These are phyloP conservation scores for Stagonosporopsis cucurbitacearum DNA, from an alignment of 2,329 filamentous ascomycete species.

Conservation along the genomic window DNA sequence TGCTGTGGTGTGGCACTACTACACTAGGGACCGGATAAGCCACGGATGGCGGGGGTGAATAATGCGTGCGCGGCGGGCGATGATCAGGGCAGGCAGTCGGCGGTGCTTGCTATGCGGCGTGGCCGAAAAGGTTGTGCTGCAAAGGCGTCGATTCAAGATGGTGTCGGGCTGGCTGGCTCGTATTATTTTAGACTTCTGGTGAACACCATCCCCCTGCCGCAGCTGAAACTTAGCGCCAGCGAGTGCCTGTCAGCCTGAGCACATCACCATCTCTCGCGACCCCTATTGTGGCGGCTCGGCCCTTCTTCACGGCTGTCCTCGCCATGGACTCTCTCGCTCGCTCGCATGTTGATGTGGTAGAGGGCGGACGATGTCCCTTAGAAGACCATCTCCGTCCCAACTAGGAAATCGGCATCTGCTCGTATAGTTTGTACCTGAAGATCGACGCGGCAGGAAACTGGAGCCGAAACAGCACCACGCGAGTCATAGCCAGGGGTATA, in stretches of 20 bases:
- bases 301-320: constrained; percentile 6
- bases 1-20: constrained; percentile 5
- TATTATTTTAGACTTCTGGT: constrained; percentile 8
- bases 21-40: constrained; percentile 5
- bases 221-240: constrained; percentile 18
- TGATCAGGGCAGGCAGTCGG: constrained; percentile 1
- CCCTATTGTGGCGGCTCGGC: constrained; percentile 11
- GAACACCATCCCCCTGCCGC: constrained; percentile 12
- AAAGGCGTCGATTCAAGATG: constrained; percentile 8
- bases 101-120: constrained; percentile 2
- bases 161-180: constrained; percentile 4
- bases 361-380: not conserved
- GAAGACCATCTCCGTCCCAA: not conserved
- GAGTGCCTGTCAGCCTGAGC: constrained; percentile 15
- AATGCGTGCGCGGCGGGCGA: constrained; percentile 4
- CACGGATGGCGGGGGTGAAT: constrained; percentile 9
- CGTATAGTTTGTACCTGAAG: constrained; percentile 8
- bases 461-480: constrained; percentile 11
- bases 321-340: not conserved
- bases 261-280: constrained; percentile 12
- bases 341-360: not conserved
- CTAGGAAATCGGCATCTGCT: constrained; percentile 3
- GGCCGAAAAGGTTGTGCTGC: constrained; percentile 4
- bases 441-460: constrained; percentile 8
- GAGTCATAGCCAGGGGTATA: constrained; percentile 7